These are phyloP conservation scores for Leccinum barrowsii DNA, from an alignment of 768 basidiomycete genomes.

Conservation along the genomic window DNA sequence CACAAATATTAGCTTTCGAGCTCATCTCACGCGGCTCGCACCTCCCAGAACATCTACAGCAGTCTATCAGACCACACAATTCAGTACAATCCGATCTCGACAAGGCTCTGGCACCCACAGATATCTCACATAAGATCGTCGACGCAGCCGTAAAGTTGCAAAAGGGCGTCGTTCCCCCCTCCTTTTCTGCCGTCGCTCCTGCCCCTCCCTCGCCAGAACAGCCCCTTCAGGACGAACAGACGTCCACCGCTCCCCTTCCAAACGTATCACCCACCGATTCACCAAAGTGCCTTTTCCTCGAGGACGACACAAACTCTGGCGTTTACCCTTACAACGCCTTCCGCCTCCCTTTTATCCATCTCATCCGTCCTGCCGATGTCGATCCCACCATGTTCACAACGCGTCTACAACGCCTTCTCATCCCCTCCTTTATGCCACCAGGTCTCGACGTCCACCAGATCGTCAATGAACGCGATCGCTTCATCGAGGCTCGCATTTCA, in stretches of 20 bases:
- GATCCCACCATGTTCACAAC: conserved; percentile 65
- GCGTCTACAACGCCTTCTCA: conserved; percentile 72
- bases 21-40: no score
- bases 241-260: conserved; percentile 28
- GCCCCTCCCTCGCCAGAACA: no score
- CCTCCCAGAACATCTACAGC: no score
- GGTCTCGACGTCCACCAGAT: conserved; percentile 92
- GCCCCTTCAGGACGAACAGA: conserved; percentile 43
- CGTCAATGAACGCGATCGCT: conserved; percentile 87
- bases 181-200: no score
- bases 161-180: no score
- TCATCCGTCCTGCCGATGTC: conserved; percentile 59
- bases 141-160: no score
- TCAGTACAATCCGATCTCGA: no score
- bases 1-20: no score
- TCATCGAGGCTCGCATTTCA: conserved; percentile 82
- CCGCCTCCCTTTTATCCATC: conserved; percentile 76
- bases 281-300: conserved; percentile 72
- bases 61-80: no score
- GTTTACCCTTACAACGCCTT: conserved; percentile 94
- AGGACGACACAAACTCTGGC: conserved; percentile 74
- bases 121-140: no score
- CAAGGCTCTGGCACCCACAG: no score
- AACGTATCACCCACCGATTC: conserved; percentile 53
- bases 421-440: conserved; percentile 86